Evolutionary conservation across 192 early-diverging fungal genomes (phyloP).

Genomic region (Phycomyces blakesleeanus): DNA sequence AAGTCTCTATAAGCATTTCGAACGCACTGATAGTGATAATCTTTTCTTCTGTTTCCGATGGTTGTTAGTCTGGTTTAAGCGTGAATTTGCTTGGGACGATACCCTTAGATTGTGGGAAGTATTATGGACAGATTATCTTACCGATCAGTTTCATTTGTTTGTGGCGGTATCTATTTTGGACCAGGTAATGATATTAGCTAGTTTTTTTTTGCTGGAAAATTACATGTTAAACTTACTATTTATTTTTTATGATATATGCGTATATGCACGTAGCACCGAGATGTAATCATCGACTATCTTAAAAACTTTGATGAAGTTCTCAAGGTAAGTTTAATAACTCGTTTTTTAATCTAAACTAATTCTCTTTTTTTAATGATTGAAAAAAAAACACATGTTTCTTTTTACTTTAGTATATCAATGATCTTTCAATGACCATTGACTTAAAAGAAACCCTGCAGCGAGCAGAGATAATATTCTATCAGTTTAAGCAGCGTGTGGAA

Average conservation of each 20-base stretch:
- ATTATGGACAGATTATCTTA: constrained; percentile 69
- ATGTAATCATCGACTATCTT: constrained; percentile 75
- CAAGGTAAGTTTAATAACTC: too few species aligned
- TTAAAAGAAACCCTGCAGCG: constrained; percentile 73
- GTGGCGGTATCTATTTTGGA: constrained; percentile 94
- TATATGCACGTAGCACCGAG: constrained; percentile 57
- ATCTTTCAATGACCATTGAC: constrained; percentile 73
- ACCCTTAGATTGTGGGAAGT: constrained; percentile 88
- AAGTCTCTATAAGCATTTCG: constrained; percentile 76
- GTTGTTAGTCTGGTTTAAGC: constrained; percentile 95
- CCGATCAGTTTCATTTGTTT: constrained; percentile 86
- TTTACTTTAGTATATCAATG: constrained; percentile 70
- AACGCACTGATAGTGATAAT: constrained; percentile 79
- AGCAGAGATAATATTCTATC: constrained; percentile 71
- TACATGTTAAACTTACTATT: background rate
- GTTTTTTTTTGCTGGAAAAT: background rate
- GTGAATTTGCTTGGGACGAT: constrained; percentile 90
- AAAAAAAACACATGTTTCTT: too few species aligned
- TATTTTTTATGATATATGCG: too few species aligned
- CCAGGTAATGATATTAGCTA: constrained; percentile 31
- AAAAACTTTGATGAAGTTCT: constrained; percentile 88
- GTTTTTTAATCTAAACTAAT: too few species aligned
- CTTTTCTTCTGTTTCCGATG: constrained; percentile 98
- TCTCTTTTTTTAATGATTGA: background rate
- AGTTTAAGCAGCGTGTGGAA: constrained; percentile 50